Percentiles rank a stretch among this genome's conserved stretches.
Evolutionary conservation across 139 green algal species (phyloP).

Genomic region (Dunaliella sp.): DNA sequence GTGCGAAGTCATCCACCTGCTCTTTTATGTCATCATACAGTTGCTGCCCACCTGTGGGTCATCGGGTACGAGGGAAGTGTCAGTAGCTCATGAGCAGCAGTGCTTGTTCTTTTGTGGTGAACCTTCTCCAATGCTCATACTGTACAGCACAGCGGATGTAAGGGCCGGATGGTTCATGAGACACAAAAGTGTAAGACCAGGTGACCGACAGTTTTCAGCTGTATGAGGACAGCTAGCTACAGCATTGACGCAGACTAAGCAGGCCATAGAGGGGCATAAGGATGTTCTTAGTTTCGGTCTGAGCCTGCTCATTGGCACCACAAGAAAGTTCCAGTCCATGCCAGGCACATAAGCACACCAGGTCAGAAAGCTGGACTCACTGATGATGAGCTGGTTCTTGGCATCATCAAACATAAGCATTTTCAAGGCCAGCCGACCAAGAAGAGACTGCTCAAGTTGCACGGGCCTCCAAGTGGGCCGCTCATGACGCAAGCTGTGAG

Average conservation of each 20-base stretch:
- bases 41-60: conserved; percentile 33
- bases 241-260: background rate
- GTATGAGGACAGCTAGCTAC: background rate
- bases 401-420: conserved; percentile 6
- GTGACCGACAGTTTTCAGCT: background rate
- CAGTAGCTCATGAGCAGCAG: too few relatives aligned
- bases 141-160: too few relatives aligned
- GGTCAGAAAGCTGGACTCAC: background rate
- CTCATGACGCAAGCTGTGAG: conserved; percentile 8
- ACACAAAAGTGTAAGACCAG: too few relatives aligned
- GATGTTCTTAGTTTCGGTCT: background rate
- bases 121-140: too few relatives aligned
- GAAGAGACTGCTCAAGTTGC: background rate
- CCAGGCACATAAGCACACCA: background rate
- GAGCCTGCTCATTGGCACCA: background rate
- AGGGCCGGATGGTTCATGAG: too few relatives aligned
- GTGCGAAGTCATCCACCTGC: conserved; percentile 25
- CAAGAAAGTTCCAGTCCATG: background rate
- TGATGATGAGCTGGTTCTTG: conserved; percentile 11
- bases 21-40: conserved; percentile 44
- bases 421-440: background rate
- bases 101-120: too few relatives aligned
- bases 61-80: too few relatives aligned
- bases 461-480: background rate
- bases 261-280: too few relatives aligned